Evolutionary conservation across 495 filamentous ascomycete species (phyloP), one percentile per base, ranked within the genome.

Genomic region (Daldinia grandis): DNA sequence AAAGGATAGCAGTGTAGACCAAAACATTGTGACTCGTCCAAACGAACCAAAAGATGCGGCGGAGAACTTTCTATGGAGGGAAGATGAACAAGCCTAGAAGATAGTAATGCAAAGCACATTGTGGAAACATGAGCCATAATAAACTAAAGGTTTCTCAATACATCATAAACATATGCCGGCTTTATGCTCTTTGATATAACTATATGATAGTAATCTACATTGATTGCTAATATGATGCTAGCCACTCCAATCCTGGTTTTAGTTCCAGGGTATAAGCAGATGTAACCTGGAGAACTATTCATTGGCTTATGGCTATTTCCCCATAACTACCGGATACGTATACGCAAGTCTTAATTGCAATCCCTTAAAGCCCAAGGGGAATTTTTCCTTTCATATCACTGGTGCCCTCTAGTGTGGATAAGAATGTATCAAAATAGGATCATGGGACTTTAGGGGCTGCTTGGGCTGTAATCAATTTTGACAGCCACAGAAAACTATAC

Each of bases 261-360:
- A 9, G 30, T 0, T 30, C 12, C 10, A 33, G 35, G 37, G 21
- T n/a, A 31, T 50, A 19, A 37, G 2, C 9, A 54, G 17, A 59
- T 17, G 9, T 59, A 37, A 15, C 49, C 7, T 44, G n/a, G 38
- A 35, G 25, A 47, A 21, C 14, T 44, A 4, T 38, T 42, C 12
- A 68, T 72, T 72, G 69, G 64, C n/a, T 24, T 38, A 24, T 15
- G 12, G 28, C 30, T 35, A 68, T 72, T 72, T 60, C 68, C 4
- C 69, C 64, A 42, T 49, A 72, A 53, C 47, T 67, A 54, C 69
- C 69, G 69, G 60, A 40, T 37, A 53, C 25, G 7, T 31, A 21
- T 59, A 42, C 24, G 8, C 12, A 17, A 30, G 53, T 30, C 30
- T 24, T n/a, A n/a, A 7, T 37, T 47, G 8, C 17, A 15, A 3